A percentile compares a stretch with the other conserved stretches of the same genome.
Conservation (phyloP, 306 rosid species). For the Gleditsia sinensis region DNA sequence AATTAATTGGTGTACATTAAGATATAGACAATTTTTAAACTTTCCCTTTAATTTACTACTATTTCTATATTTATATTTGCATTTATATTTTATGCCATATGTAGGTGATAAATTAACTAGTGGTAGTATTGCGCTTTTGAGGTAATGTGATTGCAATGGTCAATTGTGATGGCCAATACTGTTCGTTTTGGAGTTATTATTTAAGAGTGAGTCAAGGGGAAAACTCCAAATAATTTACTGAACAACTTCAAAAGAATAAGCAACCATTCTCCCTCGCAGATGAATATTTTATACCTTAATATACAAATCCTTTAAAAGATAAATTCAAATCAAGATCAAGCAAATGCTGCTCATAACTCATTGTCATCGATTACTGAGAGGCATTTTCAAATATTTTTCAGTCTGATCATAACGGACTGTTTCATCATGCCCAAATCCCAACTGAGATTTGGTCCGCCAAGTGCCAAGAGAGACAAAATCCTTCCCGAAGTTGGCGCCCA, state of each 20-base stretch:
- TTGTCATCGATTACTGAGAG: not conserved
- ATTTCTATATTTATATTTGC: no score
- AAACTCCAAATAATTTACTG: no score
- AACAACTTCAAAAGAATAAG: not conserved
- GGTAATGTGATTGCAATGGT: no score
- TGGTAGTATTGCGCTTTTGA: no score
- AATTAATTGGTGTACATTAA: no score
- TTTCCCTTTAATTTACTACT: no score
- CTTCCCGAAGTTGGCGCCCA: constrained; percentile 56
- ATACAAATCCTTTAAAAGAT: not conserved
- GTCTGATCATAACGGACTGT: constrained; percentile 40
- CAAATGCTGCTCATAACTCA: not conserved
- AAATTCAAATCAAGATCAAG: not conserved
- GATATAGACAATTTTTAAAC: no score
- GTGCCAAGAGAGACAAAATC: constrained; percentile 33
- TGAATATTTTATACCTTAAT: not conserved
- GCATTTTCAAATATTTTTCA: constrained; percentile 29
- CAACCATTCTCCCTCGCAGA: not conserved
- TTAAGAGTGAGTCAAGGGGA: no score
- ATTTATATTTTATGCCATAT: no score
- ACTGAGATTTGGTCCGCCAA: constrained; percentile 51
- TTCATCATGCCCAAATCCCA: constrained; percentile 65
- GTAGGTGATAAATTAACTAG: no score
- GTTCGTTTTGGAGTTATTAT: no score
- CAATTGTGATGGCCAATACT: no score